Evolutionary conservation across 306 rosid species (phyloP).

Genomic region (Prunus dulcis): DNA sequence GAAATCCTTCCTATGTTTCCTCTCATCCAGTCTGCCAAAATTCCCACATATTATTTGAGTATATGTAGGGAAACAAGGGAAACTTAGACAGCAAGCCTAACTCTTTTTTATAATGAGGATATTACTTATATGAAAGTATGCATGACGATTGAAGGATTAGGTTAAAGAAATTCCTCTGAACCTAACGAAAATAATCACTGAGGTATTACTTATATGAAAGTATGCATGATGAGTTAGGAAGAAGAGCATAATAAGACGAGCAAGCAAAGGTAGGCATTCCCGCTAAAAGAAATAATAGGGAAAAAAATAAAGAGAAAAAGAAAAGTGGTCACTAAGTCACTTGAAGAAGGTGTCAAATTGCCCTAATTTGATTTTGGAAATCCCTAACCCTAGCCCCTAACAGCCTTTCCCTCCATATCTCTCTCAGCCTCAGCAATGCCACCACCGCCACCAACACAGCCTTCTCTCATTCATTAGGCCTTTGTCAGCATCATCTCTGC

Average conservation of each 20-base stretch:
- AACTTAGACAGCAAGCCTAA: not conserved
- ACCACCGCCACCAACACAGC: not conserved
- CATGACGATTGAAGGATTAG: not conserved
- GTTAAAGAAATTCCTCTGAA: too few relatives aligned
- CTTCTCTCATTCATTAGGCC: not conserved
- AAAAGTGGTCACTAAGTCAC: not conserved
- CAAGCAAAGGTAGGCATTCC: too few relatives aligned
- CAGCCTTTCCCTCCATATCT: not conserved
- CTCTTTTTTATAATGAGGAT: not conserved
- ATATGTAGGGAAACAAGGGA: not conserved
- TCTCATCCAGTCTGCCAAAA: conserved; percentile 80
- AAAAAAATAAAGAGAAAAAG: too few relatives aligned
- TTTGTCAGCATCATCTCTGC: not conserved
- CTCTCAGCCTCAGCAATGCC: not conserved
- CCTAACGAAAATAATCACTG: too few relatives aligned
- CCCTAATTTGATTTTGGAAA: not conserved
- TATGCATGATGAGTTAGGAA: too few relatives aligned
- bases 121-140: not conserved
- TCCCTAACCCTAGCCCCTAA: not conserved
- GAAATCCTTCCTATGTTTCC: conserved; percentile 73
- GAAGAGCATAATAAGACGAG: too few relatives aligned
- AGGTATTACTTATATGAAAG: too few relatives aligned
- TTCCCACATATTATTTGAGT: conserved; percentile 6
- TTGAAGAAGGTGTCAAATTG: not conserved
- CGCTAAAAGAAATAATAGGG: too few relatives aligned